phyloP scores from a whole-genome alignment of 208 protist species.

The Trypanosomatidae sp. region DNA sequence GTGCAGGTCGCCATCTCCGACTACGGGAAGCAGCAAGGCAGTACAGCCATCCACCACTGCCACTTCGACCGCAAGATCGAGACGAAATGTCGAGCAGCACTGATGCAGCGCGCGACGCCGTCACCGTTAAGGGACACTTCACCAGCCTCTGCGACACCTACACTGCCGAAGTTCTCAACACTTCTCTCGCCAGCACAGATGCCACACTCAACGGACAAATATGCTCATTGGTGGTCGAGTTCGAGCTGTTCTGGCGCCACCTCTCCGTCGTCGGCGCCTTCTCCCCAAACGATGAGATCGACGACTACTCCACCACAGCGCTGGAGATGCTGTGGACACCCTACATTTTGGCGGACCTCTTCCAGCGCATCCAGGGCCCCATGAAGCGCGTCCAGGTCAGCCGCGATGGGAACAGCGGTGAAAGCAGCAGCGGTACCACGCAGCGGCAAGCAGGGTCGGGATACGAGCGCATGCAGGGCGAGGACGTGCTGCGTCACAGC shows the following conservation, averaged over 20 bases:
- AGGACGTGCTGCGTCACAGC: slow-evolving; percentile 10
- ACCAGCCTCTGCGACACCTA: slow-evolving; percentile 51
- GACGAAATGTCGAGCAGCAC: slow-evolving; percentile 1
- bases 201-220: slow-evolving; percentile 20
- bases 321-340: slow-evolving; percentile 86
- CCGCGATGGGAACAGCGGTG: not conserved
- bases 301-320: slow-evolving; percentile 80
- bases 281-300: slow-evolving; percentile 79
- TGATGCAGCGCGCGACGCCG: slow-evolving; percentile 14
- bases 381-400: slow-evolving; percentile 8
- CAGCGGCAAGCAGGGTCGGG: not conserved
- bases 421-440: not conserved
- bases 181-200: slow-evolving; percentile 33
- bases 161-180: slow-evolving; percentile 37
- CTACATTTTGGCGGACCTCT: slow-evolving; percentile 82
- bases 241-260: slow-evolving; percentile 72
- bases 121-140: slow-evolving; percentile 71
- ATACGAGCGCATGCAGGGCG: slow-evolving; percentile 15
- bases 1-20: not conserved
- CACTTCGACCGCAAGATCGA: not conserved
- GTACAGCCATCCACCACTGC: not conserved
- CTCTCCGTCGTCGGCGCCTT: slow-evolving; percentile 60
- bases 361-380: slow-evolving; percentile 68
- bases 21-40: not conserved
- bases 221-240: slow-evolving; percentile 46